Percentiles rank a stretch among this genome's conserved stretches.
Conservation (phyloP, 768 basidiomycete genomes). For the Mycena rebaudengoi region DNA sequence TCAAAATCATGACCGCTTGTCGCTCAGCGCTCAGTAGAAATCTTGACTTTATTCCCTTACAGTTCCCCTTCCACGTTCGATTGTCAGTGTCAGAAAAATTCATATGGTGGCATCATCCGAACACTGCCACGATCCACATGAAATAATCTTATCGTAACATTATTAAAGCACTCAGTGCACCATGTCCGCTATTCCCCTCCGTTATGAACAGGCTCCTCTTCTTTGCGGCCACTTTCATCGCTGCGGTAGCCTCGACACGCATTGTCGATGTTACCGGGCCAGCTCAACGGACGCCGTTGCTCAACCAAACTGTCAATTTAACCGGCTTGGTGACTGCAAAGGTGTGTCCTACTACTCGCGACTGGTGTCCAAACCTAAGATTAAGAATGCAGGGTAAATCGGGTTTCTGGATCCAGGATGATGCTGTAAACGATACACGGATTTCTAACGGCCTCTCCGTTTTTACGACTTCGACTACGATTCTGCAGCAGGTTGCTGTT, state of each 20-base stretch:
- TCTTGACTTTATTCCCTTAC: too few relatives aligned
- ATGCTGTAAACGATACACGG: slow-evolving; percentile 50
- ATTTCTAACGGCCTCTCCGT: slow-evolving; percentile 61
- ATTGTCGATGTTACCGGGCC: slow-evolving; percentile 65
- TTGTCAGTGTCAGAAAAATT: too few relatives aligned
- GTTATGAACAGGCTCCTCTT: slow-evolving; percentile 44
- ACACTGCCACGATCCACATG: too few relatives aligned
- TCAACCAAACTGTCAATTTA: slow-evolving; percentile 56
- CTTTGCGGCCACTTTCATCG: slow-evolving; percentile 33
- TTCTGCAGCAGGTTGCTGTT: slow-evolving; percentile 48
- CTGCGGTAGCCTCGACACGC: slow-evolving; percentile 41
- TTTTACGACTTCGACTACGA: slow-evolving; percentile 50
- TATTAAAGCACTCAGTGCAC: too few relatives aligned
- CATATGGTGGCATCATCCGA: too few relatives aligned
- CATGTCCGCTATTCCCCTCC: not conserved
- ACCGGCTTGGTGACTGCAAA: slow-evolving; percentile 63
- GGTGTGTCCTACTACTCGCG: slow-evolving; percentile 37
- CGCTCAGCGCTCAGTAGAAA: too few relatives aligned
- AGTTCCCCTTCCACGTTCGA: too few relatives aligned
- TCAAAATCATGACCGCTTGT: too few relatives aligned
- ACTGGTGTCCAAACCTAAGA: not conserved
- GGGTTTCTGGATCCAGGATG: slow-evolving; percentile 17
- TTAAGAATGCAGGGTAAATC: not conserved
- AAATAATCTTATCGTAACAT: too few relatives aligned
- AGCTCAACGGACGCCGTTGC: slow-evolving; percentile 54